phyloP scores from a whole-genome alignment of 2,329 filamentous ascomycete species.

The Cordyceps tenuipes region DNA sequence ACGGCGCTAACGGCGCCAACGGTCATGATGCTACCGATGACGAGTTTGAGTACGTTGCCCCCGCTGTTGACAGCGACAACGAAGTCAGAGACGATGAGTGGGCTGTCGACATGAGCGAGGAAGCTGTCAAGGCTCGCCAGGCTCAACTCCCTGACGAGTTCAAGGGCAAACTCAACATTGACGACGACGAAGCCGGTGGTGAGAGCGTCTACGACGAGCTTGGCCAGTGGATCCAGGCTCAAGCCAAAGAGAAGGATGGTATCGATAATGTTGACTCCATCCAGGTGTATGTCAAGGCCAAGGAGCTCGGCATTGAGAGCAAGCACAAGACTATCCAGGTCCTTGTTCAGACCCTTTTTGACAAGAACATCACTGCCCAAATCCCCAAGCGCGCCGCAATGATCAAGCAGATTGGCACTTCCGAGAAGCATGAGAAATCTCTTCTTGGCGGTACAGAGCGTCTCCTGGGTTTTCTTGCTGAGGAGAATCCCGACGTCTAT shows the following conservation, averaged over 20 bases:
- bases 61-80: conserved; percentile 39
- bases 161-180: conserved; percentile 81
- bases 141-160: conserved; percentile 90
- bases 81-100: conserved; percentile 81
- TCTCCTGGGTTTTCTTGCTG: conserved; percentile 63
- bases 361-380: conserved; percentile 81
- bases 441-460: conserved; percentile 93
- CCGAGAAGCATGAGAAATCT: conserved; percentile 90
- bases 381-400: conserved; percentile 75
- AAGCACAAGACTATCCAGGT: conserved; percentile 93
- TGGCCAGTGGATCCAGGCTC: conserved; percentile 80
- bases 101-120: conserved; percentile 94
- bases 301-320: conserved; percentile 85
- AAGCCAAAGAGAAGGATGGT: conserved; percentile 63
- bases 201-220: conserved; percentile 81
- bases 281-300: conserved; percentile 91
- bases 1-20: conserved; percentile 20
- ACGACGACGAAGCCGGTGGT: conserved; percentile 65
- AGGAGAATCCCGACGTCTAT: conserved; percentile 69
- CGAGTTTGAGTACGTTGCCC: conserved; percentile 72
- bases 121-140: conserved; percentile 88
- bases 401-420: conserved; percentile 87
- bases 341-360: conserved; percentile 87
- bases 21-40: conserved; percentile 58
- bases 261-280: conserved; percentile 78